Conservation (phyloP, 2,329 filamentous ascomycete species). For the Claviceps digitariae region DNA sequence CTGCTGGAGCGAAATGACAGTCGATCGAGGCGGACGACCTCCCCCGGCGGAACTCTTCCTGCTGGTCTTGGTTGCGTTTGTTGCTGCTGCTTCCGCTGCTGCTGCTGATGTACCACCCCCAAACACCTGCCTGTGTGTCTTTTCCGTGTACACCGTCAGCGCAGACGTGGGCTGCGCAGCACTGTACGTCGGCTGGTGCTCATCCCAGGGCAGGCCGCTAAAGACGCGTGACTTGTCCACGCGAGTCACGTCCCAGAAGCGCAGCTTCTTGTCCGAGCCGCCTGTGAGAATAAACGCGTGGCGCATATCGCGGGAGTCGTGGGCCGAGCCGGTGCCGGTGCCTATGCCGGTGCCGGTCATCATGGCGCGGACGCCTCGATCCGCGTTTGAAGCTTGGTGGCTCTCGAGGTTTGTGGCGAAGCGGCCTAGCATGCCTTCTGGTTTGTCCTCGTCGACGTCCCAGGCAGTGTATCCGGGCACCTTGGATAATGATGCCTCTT, state of each 20-base stretch:
- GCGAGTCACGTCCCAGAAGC: slow-evolving; percentile 82
- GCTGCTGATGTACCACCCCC: slow-evolving; percentile 11
- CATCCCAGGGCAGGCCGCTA: slow-evolving; percentile 60
- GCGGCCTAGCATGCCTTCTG: slow-evolving; percentile 73
- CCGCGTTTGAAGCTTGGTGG: slow-evolving; percentile 37
- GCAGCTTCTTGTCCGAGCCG: slow-evolving; percentile 77
- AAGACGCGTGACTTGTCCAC: slow-evolving; percentile 69
- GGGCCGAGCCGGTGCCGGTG: slow-evolving; percentile 53
- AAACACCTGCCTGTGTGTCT: slow-evolving; percentile 26
- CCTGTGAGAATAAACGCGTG: slow-evolving; percentile 78
- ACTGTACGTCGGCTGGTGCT: slow-evolving; percentile 60
- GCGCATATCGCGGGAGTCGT: slow-evolving; percentile 57
- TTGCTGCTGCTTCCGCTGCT: neutral
- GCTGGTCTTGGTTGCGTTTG: slow-evolving; percentile 12
- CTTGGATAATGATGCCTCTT: slow-evolving; percentile 34
- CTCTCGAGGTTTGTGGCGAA: slow-evolving; percentile 66
- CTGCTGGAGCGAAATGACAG: slow-evolving; percentile 78
- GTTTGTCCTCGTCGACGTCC: slow-evolving; percentile 79
- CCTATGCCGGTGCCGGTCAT: slow-evolving; percentile 53
- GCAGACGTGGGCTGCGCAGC: slow-evolving; percentile 47
- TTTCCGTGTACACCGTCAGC: slow-evolving; percentile 54
- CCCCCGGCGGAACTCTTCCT: slow-evolving; percentile 1
- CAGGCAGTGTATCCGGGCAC: slow-evolving; percentile 60
- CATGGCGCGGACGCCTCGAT: slow-evolving; percentile 63
- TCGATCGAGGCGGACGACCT: slow-evolving; percentile 51